Conservation (phyloP, 352 stramenopile species). For the Globisporangium acanthophoron region DNA sequence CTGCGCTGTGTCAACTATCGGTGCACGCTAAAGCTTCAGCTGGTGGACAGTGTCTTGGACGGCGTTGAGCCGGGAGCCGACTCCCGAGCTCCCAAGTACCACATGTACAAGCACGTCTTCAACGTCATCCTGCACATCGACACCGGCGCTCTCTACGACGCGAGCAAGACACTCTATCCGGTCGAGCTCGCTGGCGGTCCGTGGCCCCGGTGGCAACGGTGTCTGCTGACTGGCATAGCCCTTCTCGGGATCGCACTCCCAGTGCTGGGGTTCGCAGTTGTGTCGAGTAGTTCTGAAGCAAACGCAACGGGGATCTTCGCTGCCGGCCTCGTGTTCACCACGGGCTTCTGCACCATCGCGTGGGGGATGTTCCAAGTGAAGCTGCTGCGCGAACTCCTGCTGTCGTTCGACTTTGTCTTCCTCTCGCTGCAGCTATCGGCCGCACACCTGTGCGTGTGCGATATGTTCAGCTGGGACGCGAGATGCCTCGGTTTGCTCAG, state of each 20-base stretch:
- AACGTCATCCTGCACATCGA: not conserved
- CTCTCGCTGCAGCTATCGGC: constrained; percentile 15
- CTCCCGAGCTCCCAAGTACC: not conserved
- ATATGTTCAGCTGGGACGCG: constrained; percentile 17
- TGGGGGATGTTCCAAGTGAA: constrained; percentile 3
- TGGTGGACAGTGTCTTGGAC: not conserved
- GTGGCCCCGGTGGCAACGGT: not conserved
- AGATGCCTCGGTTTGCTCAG: constrained; percentile 1
- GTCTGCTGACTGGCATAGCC: not conserved
- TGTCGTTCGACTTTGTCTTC: constrained; percentile 22
- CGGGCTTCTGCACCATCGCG: not conserved
- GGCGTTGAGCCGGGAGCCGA: not conserved
- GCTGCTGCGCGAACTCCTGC: constrained; percentile 8
- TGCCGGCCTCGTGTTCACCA: not conserved
- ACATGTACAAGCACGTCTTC: not conserved
- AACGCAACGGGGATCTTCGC: not conserved
- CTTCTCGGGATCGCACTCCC: not conserved
- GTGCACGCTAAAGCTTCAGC: not conserved
- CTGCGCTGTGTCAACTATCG: constrained; percentile 8
- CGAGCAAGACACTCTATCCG: constrained; percentile 2
- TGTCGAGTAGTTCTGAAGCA: not conserved
- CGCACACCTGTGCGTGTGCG: constrained; percentile 8
- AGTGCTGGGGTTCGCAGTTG: not conserved
- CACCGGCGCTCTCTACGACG: constrained; percentile 1
- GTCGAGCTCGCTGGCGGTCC: not conserved